Evolutionary conservation across 2,329 filamentous ascomycete species (phyloP).

Genomic region (Botrytis byssoidea): DNA sequence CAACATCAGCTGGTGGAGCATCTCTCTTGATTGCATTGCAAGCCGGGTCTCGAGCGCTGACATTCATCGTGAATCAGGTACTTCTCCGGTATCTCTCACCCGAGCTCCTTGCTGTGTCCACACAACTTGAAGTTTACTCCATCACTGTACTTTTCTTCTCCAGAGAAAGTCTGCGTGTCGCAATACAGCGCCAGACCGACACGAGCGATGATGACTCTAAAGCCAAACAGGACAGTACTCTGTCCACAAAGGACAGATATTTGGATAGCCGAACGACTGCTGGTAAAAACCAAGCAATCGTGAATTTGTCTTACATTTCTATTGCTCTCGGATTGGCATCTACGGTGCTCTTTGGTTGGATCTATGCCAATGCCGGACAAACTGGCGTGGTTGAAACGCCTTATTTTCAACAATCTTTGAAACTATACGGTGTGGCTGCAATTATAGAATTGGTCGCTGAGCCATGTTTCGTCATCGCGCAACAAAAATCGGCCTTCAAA

Average conservation of each 20-base stretch:
- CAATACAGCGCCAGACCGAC: conserved; percentile 75
- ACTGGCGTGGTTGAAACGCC: conserved; percentile 55
- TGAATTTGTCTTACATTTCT: conserved; percentile 86
- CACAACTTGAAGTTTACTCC: conserved; percentile 90
- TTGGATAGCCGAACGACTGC: conserved; percentile 30
- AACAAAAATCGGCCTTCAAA: conserved; percentile 76
- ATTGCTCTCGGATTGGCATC: conserved; percentile 66
- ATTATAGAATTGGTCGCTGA: conserved; percentile 79
- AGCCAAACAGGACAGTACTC: background rate
- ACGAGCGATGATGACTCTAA: conserved; percentile 26
- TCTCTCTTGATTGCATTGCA: conserved; percentile 75
- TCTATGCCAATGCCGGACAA: conserved; percentile 59
- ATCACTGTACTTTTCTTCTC: conserved; percentile 94
- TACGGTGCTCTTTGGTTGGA: conserved; percentile 60
- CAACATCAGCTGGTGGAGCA: conserved; percentile 33
- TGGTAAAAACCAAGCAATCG: conserved; percentile 65
- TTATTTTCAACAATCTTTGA: conserved; percentile 56
- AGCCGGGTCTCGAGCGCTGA: conserved; percentile 80
- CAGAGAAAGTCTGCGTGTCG: conserved; percentile 85
- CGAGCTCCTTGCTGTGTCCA: conserved; percentile 76
- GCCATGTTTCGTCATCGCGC: conserved; percentile 84
- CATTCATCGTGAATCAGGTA: conserved; percentile 88
- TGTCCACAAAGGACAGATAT: background rate
- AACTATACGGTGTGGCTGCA: conserved; percentile 56
- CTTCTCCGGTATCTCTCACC: conserved; percentile 87